A percentile compares a stretch with the other conserved stretches of the same genome.
Conservation (phyloP, 257 asterid genomes). For the Gentiana macrophylla region DNA sequence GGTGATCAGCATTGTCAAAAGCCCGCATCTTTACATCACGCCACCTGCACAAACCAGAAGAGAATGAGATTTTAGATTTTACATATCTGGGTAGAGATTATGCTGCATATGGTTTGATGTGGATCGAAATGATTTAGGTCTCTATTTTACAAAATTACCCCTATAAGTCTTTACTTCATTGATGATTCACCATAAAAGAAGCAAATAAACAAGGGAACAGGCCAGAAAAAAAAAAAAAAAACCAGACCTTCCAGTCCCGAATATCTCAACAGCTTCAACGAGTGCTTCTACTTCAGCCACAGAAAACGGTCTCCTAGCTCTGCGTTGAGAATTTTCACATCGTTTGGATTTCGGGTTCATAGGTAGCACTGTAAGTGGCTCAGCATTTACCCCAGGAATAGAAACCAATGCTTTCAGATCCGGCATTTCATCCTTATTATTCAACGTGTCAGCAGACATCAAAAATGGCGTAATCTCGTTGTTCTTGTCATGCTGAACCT, state of each 20-base stretch:
- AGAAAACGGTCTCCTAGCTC: conserved; percentile 88
- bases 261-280: conserved; percentile 86
- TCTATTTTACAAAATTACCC: too few relatives aligned
- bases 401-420: conserved; percentile 58
- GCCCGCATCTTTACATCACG: conserved; percentile 90
- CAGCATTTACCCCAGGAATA: conserved; percentile 27
- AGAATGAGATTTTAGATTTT: not conserved
- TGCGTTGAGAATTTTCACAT: conserved; percentile 67
- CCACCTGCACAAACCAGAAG: conserved; percentile 54
- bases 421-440: conserved; percentile 22
- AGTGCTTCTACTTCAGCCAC: conserved; percentile 88
- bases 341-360: conserved; percentile 45
- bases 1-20: conserved; percentile 81
- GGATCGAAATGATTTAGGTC: too few relatives aligned
- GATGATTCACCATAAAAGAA: too few relatives aligned
- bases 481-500: conserved; percentile 17
- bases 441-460: conserved; percentile 19
- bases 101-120: too few relatives aligned
- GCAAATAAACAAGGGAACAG: not conserved
- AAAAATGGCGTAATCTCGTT: conserved; percentile 24
- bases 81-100: too few relatives aligned
- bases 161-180: too few relatives aligned
- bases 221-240: too few relatives aligned
- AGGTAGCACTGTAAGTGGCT: conserved; percentile 49
- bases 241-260: conserved; percentile 87